These are phyloP conservation scores for Pistacia integerrima DNA, from an alignment of 345 rosid species.

Conservation along the genomic window DNA sequence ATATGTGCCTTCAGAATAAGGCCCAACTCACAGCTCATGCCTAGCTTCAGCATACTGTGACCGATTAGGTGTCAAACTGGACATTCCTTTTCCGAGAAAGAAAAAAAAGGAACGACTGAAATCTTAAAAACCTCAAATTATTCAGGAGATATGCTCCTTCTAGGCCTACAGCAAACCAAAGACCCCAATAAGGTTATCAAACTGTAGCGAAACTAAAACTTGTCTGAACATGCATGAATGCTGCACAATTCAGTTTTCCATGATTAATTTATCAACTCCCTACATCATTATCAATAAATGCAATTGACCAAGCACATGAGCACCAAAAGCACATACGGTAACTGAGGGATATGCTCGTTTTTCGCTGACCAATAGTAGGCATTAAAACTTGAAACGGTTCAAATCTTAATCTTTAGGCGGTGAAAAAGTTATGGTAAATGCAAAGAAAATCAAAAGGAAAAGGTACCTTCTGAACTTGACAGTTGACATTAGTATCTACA, in stretches of 20 bases:
- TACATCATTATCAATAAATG: not conserved
- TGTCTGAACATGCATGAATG: not conserved
- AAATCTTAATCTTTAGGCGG: not conserved
- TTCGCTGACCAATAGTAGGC: not conserved
- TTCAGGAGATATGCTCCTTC: not conserved
- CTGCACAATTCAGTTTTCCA: not conserved
- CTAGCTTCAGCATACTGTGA: not conserved
- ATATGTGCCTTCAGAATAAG: not conserved
- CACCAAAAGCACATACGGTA: not conserved
- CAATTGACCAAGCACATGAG: constrained; percentile 5
- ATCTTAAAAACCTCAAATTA: not conserved
- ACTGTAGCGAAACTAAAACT: not conserved
- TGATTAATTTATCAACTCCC: not conserved
- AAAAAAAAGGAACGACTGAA: not conserved
- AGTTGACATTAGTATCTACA: constrained; percentile 15
- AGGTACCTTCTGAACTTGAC: constrained; percentile 21
- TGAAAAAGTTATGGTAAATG: constrained; percentile 13
- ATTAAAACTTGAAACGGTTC: not conserved
- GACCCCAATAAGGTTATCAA: not conserved
- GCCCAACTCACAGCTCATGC: not conserved
- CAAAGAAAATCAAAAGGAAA: constrained; percentile 10
- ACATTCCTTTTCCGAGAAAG: not conserved
- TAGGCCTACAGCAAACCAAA: constrained; percentile 1
- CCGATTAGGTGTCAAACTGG: not conserved
- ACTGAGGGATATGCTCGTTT: not conserved